Evolutionary conservation across 805 yeast genomes (phyloP), one percentile per base, ranked within the genome.

Genomic region (Starmerella bacillaris): DNA sequence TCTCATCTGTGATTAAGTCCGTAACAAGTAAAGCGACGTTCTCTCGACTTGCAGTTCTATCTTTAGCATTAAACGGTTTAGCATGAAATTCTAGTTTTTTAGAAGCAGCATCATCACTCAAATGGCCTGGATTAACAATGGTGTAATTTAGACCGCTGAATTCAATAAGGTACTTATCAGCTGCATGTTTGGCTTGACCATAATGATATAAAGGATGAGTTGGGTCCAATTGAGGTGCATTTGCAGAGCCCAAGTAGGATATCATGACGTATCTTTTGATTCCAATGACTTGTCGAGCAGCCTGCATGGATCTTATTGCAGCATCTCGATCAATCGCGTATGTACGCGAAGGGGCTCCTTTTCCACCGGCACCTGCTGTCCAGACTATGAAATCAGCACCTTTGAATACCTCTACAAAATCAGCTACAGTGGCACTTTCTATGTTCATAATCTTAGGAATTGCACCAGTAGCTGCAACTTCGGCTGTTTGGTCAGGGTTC

Each of bases 331-430:
- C 79, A n/a, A 72, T 67, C 17, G 63, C 56, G 34, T 70, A 56
- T 2, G 66, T 59, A 27, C 56, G 44, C 18, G 56, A 63, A 5
- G 63, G 44, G 12, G 67, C 66, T 30, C 64, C 64, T 18, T 37
- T 37, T 2, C 77, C 78, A 15, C 69, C 73, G 2, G 75, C 69
- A 6, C 78, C 78, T 0, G 75, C 78, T 27, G 67, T 55, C 56
- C 71, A 69, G 1, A 73, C 68, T 4, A 72, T 69, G 6, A 71
- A 70, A 43, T 68, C 70, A 24, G 58, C 60, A 3, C 70, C 74
- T 28, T 54, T 50, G 24, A 72, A 46, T 0, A 53, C 55, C 2
- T 48, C 41, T 0, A 60, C 53, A 21, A 71, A 49, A 5, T 57
- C 56, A 24, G 60, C 60, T n/a, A 37, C 41, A 9, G 36, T 38